phyloP scores from a whole-genome alignment of 768 basidiomycete species.

The Chalciporus pseudorubinellus region DNA sequence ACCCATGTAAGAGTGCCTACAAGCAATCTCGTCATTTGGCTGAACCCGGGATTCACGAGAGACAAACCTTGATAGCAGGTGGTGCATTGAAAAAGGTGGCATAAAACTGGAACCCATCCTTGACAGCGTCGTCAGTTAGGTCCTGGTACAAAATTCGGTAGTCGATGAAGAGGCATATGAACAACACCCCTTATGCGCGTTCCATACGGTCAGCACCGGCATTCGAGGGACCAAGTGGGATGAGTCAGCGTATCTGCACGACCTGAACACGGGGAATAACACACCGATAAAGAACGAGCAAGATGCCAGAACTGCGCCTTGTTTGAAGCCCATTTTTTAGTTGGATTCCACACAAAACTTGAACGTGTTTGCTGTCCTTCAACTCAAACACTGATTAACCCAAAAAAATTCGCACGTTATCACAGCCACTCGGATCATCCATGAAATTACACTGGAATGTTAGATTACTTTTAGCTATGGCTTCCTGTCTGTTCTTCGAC shows the following conservation, averaged over 20 bases:
- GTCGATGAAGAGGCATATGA: conserved; percentile 87
- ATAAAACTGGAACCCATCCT: conserved; percentile 88
- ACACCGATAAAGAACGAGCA: conserved; percentile 88
- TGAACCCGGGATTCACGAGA: not conserved
- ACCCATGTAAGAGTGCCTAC: conserved; percentile 83
- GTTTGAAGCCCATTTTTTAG: conserved; percentile 75
- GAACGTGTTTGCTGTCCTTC: not conserved
- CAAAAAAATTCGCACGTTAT: conserved; percentile 18
- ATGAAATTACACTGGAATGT: not conserved
- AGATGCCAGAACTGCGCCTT: conserved; percentile 84
- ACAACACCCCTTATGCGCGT: conserved; percentile 58
- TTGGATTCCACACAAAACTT: not conserved
- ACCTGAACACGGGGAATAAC: conserved; percentile 28
- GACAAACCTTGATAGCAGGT: conserved; percentile 82
- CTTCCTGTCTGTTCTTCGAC: not conserved
- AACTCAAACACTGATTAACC: not conserved
- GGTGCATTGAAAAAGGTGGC: conserved; percentile 91
- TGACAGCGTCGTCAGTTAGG: conserved; percentile 59
- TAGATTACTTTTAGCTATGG: not conserved
- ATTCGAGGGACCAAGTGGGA: not conserved
- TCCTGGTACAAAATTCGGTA: conserved; percentile 75
- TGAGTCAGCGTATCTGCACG: conserved; percentile 2
- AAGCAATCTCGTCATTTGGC: not conserved
- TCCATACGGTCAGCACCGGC: too few relatives aligned
- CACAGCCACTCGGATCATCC: conserved; percentile 18